Percentiles rank a stretch among this genome's conserved stretches.
These are phyloP conservation scores for Dactylonectria estremocensis DNA, from an alignment of 2,329 filamentous ascomycete genomes.

Conservation along the genomic window DNA sequence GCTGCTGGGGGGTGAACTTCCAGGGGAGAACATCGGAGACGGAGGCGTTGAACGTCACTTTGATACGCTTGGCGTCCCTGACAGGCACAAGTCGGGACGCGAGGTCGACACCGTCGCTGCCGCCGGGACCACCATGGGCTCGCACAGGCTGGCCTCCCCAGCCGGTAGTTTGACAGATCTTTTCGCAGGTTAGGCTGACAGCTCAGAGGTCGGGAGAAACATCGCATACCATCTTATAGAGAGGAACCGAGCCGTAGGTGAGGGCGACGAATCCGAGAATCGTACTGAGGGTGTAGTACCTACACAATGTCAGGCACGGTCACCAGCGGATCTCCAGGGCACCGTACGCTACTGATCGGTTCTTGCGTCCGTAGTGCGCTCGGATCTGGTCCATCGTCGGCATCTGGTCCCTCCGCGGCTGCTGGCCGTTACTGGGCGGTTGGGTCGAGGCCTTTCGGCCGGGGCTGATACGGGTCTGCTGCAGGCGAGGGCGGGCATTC, in stretches of 20 bases:
- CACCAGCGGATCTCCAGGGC: not conserved
- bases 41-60: slow-evolving; percentile 95
- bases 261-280: slow-evolving; percentile 86
- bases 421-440: slow-evolving; percentile 39
- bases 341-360: slow-evolving; percentile 69
- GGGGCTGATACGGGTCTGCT: slow-evolving; percentile 42
- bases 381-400: slow-evolving; percentile 74
- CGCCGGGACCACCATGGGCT: slow-evolving; percentile 69
- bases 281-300: slow-evolving; percentile 82
- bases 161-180: slow-evolving; percentile 89
- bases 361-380: slow-evolving; percentile 76
- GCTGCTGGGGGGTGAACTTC: slow-evolving; percentile 98
- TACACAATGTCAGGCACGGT: slow-evolving; percentile 52
- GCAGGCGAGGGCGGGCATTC: slow-evolving; percentile 50
- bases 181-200: slow-evolving; percentile 1
- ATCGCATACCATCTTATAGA: slow-evolving; percentile 85
- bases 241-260: slow-evolving; percentile 86
- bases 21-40: slow-evolving; percentile 96
- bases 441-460: slow-evolving; percentile 53
- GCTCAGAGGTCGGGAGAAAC: too few species aligned
- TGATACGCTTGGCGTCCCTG: slow-evolving; percentile 84
- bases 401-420: slow-evolving; percentile 43
- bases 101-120: slow-evolving; percentile 72
- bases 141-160: slow-evolving; percentile 96
- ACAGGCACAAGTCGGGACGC: slow-evolving; percentile 86